Evolutionary conservation across 768 basidiomycete species (phyloP).

Genomic region (Coprinopsis sp.): DNA sequence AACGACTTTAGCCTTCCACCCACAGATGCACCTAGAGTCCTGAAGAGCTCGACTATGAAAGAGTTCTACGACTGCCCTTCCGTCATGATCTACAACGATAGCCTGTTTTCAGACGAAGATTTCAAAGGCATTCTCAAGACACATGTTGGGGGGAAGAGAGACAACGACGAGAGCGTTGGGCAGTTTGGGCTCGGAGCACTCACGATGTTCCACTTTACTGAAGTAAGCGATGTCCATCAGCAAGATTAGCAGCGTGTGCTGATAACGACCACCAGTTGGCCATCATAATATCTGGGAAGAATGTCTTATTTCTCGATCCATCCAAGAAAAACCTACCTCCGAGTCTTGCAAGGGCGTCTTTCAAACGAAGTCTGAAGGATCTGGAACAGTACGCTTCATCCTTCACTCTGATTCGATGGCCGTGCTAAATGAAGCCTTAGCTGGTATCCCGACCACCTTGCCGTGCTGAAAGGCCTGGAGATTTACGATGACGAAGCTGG

Average conservation of each 20-base stretch:
- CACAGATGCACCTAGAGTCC: neutral
- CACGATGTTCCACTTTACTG: slow-evolving; percentile 49
- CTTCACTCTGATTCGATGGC: neutral
- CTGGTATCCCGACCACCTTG: neutral
- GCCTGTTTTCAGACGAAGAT: slow-evolving; percentile 36
- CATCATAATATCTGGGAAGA: slow-evolving; percentile 28
- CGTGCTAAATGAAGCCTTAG: neutral
- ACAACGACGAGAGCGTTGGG: slow-evolving; percentile 36
- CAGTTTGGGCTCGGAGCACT: slow-evolving; percentile 50
- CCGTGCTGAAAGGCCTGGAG: neutral
- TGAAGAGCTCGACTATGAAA: slow-evolving; percentile 33
- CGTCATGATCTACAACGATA: slow-evolving; percentile 42
- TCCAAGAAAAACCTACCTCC: slow-evolving; percentile 37
- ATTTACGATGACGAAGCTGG: slow-evolving; percentile 6
- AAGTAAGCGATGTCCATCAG: too few relatives aligned
- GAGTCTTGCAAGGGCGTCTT: slow-evolving; percentile 27
- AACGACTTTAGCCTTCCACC: slow-evolving; percentile 28
- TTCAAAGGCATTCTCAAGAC: slow-evolving; percentile 43
- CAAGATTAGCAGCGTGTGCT: neutral
- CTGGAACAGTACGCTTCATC: neutral
- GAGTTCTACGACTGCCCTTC: slow-evolving; percentile 32
- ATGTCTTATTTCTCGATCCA: slow-evolving; percentile 42
- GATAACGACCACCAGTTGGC: too few relatives aligned
- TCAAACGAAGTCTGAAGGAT: slow-evolving; percentile 32
- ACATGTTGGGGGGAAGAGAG: slow-evolving; percentile 42